Conservation (phyloP, 257 asterid genomes). For the Fraxinus quadrangulata region DNA sequence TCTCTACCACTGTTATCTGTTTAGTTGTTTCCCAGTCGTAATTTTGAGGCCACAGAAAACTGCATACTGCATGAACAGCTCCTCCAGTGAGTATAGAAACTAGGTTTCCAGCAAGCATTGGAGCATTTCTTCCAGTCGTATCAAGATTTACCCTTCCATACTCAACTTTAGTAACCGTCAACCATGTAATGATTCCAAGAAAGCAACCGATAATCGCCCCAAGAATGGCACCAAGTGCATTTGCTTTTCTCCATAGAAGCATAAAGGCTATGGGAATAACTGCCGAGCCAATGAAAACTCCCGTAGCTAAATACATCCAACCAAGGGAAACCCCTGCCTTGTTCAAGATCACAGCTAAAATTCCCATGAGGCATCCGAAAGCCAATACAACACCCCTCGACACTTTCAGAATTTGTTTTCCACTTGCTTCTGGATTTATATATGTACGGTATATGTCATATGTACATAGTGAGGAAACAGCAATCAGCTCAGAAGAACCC, state of each 20-base stretch:
- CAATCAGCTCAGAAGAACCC: conserved; percentile 88
- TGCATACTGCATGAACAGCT: conserved; percentile 66
- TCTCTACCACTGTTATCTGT: conserved; percentile 78
- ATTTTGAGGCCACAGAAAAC: conserved; percentile 71
- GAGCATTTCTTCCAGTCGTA: conserved; percentile 88
- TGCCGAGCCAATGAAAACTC: conserved; percentile 86
- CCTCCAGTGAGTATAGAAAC: conserved; percentile 85
- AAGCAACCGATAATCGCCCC: conserved; percentile 72
- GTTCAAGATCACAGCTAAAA: conserved; percentile 77
- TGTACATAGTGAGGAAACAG: conserved; percentile 87
- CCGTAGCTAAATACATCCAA: conserved; percentile 95
- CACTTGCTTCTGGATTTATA: conserved; percentile 81
- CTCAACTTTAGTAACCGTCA: conserved; percentile 65
- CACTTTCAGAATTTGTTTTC: conserved; percentile 67
- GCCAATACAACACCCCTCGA: conserved; percentile 63
- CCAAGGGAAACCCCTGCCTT: conserved; percentile 87
- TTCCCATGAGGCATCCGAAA: conserved; percentile 88
- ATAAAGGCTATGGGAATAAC: conserved; percentile 89
- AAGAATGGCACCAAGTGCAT: conserved; percentile 70
- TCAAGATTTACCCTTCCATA: conserved; percentile 82
- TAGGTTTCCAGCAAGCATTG: conserved; percentile 90
- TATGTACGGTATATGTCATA: conserved; percentile 87
- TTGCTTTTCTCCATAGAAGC: conserved; percentile 90
- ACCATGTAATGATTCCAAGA: conserved; percentile 82
- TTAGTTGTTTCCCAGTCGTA: conserved; percentile 85